Evolutionary conservation across 345 rosid species (phyloP).

Genomic region (Syzygium jambos): DNA sequence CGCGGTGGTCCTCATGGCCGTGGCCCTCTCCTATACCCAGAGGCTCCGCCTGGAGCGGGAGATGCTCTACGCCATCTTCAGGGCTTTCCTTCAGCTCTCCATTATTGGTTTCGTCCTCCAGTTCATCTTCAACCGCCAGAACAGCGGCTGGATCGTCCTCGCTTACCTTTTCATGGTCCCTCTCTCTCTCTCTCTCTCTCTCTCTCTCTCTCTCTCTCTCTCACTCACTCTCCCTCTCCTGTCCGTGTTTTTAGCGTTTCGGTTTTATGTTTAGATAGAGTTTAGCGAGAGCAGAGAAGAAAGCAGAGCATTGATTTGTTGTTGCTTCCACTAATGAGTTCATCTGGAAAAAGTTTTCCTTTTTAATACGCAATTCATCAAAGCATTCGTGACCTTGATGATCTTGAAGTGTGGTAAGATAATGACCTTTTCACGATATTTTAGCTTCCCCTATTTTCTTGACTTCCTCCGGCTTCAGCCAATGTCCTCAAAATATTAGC

Average conservation of each 20-base stretch:
- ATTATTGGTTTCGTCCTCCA: slow-evolving; percentile 84
- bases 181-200: background rate
- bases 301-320: background rate
- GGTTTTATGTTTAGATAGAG: background rate
- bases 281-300: background rate
- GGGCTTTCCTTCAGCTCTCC: slow-evolving; percentile 82
- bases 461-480: background rate
- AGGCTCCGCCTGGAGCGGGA: slow-evolving; percentile 70
- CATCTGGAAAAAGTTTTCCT: background rate
- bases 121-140: slow-evolving; percentile 58
- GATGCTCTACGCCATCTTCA: slow-evolving; percentile 60
- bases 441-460: background rate
- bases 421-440: background rate
- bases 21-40: slow-evolving; percentile 45
- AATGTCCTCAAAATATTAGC: background rate
- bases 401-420: background rate
- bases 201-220: background rate
- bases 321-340: background rate
- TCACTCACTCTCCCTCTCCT: background rate
- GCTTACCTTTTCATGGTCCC: slow-evolving; percentile 87
- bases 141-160: slow-evolving; percentile 58
- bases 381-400: background rate
- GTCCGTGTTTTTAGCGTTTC: background rate
- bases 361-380: background rate
- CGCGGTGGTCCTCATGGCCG: slow-evolving; percentile 67